A percentile compares a stretch with the other conserved stretches of the same genome.
These are phyloP conservation scores for Ascochyta clinopodiicola DNA, from an alignment of 2,329 filamentous ascomycete species.

Conservation along the genomic window DNA sequence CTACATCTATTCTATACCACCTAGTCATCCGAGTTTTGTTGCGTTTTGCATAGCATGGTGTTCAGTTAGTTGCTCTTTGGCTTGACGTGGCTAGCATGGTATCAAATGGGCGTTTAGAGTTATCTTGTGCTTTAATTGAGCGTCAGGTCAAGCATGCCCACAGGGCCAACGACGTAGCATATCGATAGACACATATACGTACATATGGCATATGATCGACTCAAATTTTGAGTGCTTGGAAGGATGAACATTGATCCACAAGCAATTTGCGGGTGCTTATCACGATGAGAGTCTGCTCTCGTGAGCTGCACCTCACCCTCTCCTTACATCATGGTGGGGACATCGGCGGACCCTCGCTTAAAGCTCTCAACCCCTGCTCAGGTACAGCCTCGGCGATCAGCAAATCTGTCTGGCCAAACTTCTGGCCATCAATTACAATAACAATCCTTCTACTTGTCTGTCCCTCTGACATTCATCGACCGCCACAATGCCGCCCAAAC, in stretches of 20 bases:
- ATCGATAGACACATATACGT: conserved; percentile 13
- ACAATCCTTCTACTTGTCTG: not conserved
- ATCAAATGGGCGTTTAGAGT: conserved; percentile 4
- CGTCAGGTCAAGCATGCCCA: not conserved
- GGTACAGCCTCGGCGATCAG: conserved; percentile 13
- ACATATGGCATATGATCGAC: conserved; percentile 1
- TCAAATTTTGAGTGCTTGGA: too few species aligned
- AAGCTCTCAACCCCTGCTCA: not conserved
- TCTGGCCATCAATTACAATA: conserved; percentile 1
- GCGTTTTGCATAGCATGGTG: conserved; percentile 29
- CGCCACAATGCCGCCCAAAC: conserved; percentile 29
- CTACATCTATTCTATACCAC: not conserved
- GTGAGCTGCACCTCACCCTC: not conserved
- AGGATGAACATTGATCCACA: too few species aligned
- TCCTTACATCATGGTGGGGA: not conserved
- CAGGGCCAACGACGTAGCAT: not conserved
- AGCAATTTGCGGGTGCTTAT: not conserved
- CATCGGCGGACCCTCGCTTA: conserved; percentile 6
- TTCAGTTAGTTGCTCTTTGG: conserved; percentile 8
- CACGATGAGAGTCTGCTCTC: not conserved
- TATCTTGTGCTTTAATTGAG: not conserved
- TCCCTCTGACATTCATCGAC: not conserved
- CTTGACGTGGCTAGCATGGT: not conserved
- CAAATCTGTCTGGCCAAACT: conserved; percentile 10
- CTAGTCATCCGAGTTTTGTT: conserved; percentile 9